These are phyloP conservation scores for Dryadomyces quercivorus DNA, from an alignment of 2,329 filamentous ascomycete genomes.

Conservation along the genomic window DNA sequence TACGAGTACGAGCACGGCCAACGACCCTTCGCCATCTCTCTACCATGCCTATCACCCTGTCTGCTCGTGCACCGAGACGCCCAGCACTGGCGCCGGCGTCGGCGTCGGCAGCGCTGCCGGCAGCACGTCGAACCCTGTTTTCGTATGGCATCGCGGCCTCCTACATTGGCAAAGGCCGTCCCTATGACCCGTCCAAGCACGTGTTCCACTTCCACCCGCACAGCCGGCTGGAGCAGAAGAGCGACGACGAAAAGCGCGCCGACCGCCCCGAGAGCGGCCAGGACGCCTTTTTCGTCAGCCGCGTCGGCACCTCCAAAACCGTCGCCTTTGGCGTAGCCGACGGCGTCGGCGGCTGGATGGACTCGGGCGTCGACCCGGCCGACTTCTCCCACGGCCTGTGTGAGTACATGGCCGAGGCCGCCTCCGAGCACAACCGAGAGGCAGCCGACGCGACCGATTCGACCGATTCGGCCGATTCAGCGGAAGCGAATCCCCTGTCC, in stretches of 20 bases:
- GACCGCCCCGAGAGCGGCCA: conserved; percentile 68
- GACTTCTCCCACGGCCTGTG: conserved; percentile 93
- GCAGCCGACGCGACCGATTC: conserved; percentile 16
- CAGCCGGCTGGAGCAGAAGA: conserved; percentile 37
- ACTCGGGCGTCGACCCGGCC: conserved; percentile 84
- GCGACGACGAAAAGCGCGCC: conserved; percentile 28
- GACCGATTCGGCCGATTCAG: conserved; percentile 13
- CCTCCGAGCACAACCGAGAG: conserved; percentile 40
- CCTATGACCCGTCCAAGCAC: conserved; percentile 56
- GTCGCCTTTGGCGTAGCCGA: conserved; percentile 86
- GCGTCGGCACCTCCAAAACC: conserved; percentile 57
- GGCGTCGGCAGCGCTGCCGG: neutral
- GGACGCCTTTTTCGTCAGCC: conserved; percentile 88
- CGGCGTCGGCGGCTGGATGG: conserved; percentile 89
- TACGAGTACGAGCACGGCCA: neutral
- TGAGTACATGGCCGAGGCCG: conserved; percentile 76
- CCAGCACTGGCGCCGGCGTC: neutral
- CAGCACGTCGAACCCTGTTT: neutral
- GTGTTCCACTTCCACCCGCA: conserved; percentile 62
- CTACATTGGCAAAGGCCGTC: conserved; percentile 59
- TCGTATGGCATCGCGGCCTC: conserved; percentile 61
- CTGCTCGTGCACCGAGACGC: neutral
- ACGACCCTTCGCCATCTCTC: neutral
- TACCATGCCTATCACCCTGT: neutral
- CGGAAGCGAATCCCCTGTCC: conserved; percentile 34